These are phyloP conservation scores for Gentiana straminea DNA, from an alignment of 257 asterid species.

Conservation along the genomic window DNA sequence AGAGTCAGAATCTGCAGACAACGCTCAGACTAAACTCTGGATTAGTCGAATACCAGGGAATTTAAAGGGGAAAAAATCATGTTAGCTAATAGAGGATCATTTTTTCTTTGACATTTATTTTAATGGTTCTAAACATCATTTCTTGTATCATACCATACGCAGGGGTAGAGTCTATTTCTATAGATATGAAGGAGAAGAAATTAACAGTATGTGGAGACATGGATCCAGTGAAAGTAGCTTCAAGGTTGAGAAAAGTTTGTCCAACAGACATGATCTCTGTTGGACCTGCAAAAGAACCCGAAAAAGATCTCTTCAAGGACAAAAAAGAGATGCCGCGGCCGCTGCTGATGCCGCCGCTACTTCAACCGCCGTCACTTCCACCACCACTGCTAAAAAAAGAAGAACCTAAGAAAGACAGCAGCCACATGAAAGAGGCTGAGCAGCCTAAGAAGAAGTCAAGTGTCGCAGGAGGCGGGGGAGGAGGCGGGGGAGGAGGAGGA, in stretches of 20 bases:
- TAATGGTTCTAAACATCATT: too few species aligned
- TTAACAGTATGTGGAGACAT: conserved; percentile 50
- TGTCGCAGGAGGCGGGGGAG: not conserved
- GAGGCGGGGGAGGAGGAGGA: conserved; percentile 5
- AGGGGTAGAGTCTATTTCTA: conserved; percentile 56
- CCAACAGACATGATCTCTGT: conserved; percentile 41
- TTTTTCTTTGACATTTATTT: not conserved
- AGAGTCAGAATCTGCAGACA: too few species aligned
- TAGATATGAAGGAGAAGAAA: conserved; percentile 48
- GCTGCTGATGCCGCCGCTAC: conserved; percentile 1
- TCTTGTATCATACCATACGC: not conserved
- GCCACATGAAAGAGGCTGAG: not conserved
- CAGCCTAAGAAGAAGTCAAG: conserved; percentile 6
- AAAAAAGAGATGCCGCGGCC: conserved; percentile 17
- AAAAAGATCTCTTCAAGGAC: conserved; percentile 40
- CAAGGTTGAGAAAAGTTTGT: conserved; percentile 52
- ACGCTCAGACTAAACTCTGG: too few species aligned
- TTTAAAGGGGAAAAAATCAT: too few species aligned
- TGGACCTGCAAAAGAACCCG: conserved; percentile 81
- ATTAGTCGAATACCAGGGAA: too few species aligned
- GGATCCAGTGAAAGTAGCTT: conserved; percentile 50
- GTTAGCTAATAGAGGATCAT: too few species aligned
- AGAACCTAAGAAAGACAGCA: conserved; percentile 27
- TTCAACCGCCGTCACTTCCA: not conserved
- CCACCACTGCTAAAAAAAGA: conserved; percentile 18